Evolutionary conservation across 257 asterid genomes (phyloP), one percentile per base, ranked within the genome.

Genomic region (Petrea volubilis): DNA sequence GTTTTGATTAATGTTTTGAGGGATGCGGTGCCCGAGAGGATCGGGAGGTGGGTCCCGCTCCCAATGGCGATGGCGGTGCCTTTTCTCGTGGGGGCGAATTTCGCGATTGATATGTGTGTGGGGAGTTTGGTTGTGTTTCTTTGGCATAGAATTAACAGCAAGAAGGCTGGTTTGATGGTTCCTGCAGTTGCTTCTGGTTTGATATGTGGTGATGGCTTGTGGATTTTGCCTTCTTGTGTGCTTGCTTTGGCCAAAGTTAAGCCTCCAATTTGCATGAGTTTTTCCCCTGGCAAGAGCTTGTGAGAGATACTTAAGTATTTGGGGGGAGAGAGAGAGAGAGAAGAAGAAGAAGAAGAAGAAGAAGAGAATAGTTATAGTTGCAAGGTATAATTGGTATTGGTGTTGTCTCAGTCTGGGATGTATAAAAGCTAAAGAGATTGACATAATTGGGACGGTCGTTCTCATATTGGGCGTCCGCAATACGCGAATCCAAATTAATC

Each of bases 41-140:
- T 74, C 0, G 88, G 91, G 72, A 79, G 68, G 23, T 72, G 86
- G 79, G 71, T 88, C 6, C 96, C 97, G 0, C 82, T 90, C 6
- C 96, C 97, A 6, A 88, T 88, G 96, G 97, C 96, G 6, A 90
- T 90, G 93, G 97, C 97, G 1, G 97, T 86, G 77, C 97, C 96
- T 6, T 90, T 90, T 57, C 78, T 88, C 0, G 93, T 86, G 18
- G 93, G 96, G 4, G 97, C 85, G 4, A 79, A 85, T 29, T 90
- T 90, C 40, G 93, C 97, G 0, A 78, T 90, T 1, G 96, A 90
- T 53, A 90, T 90, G 96, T 88, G 90, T 49, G 59, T 81, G n/a
- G 96, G 96, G 79, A 87, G 96, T 76, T 51, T 85, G 75, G 67
- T 70, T 10, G 96, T 90, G 1, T 87, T 14, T 43, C 79, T 75